Conservation (phyloP, 139 green algal species). For the Raphidocelis subcapitata region DNA sequence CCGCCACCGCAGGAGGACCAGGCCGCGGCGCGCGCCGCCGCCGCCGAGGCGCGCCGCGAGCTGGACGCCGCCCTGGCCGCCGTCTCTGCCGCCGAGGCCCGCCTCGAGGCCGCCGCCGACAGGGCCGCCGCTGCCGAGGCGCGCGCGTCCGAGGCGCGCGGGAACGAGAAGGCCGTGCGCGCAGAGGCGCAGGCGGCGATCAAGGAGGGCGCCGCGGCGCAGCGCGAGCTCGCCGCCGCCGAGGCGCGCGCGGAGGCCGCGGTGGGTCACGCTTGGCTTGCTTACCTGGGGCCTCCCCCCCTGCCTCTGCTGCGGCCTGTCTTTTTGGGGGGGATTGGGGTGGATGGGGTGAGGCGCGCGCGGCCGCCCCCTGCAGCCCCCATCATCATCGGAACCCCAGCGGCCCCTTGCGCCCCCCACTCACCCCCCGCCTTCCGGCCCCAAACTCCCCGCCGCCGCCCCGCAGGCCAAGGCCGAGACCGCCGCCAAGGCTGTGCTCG, state of each 20-base stretch:
- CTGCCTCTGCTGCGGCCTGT: no score
- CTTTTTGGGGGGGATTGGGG: not conserved
- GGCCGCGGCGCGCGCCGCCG: conserved; percentile 10
- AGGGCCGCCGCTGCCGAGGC: not conserved
- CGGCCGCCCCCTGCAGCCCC: no score
- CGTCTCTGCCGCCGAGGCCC: conserved; percentile 27
- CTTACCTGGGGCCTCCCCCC: no score
- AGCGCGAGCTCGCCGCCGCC: conserved; percentile 29
- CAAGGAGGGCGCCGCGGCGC: conserved; percentile 34
- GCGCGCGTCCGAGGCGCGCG: conserved; percentile 32
- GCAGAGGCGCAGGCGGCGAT: conserved; percentile 37
- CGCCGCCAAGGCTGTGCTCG: conserved; percentile 52
- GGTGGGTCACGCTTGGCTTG: not conserved
- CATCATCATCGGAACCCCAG: no score
- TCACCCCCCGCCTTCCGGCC: not conserved
- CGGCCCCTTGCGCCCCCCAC: not conserved
- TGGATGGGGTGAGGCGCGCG: no score
- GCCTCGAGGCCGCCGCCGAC: conserved; percentile 31
- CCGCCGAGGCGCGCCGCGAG: conserved; percentile 17
- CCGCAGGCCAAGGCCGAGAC: conserved; percentile 28
- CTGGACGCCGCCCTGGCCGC: conserved; percentile 29
- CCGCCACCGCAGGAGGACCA: conserved; percentile 30
- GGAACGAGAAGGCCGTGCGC: conserved; percentile 26
- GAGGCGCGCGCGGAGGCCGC: conserved; percentile 25
- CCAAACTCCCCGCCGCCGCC: no score